Evolutionary conservation across 495 filamentous ascomycete species (phyloP), one percentile per base, ranked within the genome.

Genomic region (Hypoxylon fragiforme): DNA sequence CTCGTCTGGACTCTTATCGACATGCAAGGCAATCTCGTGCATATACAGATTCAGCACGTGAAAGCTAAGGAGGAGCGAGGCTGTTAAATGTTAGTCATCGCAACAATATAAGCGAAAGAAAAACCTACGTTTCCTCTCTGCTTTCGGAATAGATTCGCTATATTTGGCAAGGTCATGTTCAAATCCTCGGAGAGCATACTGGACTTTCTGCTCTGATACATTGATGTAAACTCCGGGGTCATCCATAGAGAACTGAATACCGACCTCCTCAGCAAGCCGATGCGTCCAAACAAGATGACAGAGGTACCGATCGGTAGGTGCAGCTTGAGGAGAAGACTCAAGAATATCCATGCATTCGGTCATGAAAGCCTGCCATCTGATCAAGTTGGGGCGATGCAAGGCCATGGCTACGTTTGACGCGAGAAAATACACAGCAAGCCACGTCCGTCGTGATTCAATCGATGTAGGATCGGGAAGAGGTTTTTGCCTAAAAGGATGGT

Each of bases 341-440:
- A 97, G 72, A 2, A 87, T 79, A 1, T 88, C 81, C 37, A 96
- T 69, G 55, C 86, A 92, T 60, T 97, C 91, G 13, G 85, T 81
- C 84, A 96, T 90, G 62, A 94, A 95, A 3, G 84, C 75, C 7
- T 85, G 85, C 85, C 89, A 95, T 12, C 88, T 79, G 26, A 96
- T 77, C 11, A 96, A 72, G 55, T 91, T 91, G 0, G 87, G 85
- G n/a, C 91, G 84, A 42, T 91, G 81, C 48, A 92, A 70, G 7
- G 89, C 83, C 78, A 91, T 90, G 9, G 91, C 77, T 3, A 83
- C 82, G 65, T 89, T 91, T 13, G 72, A 75, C 9, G 74, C 84
- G 31, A 92, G 62, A 62, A 91, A 92, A 68, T 95, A 96, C 62
- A 89, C 92, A 0, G 80, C 79, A 30, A 96, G 68, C 83, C 90